Evolutionary conservation across 1,284 basidiomycete genomes (phyloP).

Genomic region (Rhizopogon parksii): DNA sequence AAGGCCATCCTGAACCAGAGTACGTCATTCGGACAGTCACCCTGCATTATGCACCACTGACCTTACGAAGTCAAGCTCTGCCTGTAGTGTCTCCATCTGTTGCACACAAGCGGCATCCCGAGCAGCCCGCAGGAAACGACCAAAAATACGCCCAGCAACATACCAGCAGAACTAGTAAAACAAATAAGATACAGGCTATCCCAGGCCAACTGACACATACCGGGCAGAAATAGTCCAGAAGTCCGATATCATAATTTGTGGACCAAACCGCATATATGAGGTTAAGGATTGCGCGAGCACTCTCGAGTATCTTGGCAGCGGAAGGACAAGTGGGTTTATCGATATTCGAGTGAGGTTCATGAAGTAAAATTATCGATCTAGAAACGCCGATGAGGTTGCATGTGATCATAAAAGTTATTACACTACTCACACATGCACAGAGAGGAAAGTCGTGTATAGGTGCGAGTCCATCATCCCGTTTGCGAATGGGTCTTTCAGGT

Average conservation of each 20-base stretch:
- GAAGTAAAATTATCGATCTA: conserved; percentile 58
- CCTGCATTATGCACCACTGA: conserved; percentile 28
- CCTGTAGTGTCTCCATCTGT: conserved; percentile 47
- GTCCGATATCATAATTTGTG: conserved; percentile 47
- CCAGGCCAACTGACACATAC: conserved; percentile 1
- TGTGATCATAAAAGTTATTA: conserved; percentile 1
- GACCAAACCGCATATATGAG: conserved; percentile 59
- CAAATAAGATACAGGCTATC: background rate
- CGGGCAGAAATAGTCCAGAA: conserved; percentile 7
- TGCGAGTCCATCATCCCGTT: conserved; percentile 58
- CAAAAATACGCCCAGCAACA: conserved; percentile 54
- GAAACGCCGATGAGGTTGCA: conserved; percentile 8
- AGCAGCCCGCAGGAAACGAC: conserved; percentile 55
- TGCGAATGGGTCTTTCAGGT: conserved; percentile 48
- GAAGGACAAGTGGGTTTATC: conserved; percentile 53
- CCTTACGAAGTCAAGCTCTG: conserved; percentile 62
- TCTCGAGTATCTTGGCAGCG: conserved; percentile 56
- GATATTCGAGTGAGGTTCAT: conserved; percentile 66
- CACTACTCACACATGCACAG: conserved; percentile 54
- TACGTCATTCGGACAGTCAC: conserved; percentile 1
- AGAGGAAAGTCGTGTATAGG: conserved; percentile 55
- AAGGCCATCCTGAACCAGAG: conserved; percentile 44
- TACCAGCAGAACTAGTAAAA: conserved; percentile 63
- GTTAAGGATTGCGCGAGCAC: conserved; percentile 59
- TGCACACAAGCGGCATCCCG: conserved; percentile 45